phyloP scores from a whole-genome alignment of 192 early-diverging fungal species.

The Entrophospora sp. region DNA sequence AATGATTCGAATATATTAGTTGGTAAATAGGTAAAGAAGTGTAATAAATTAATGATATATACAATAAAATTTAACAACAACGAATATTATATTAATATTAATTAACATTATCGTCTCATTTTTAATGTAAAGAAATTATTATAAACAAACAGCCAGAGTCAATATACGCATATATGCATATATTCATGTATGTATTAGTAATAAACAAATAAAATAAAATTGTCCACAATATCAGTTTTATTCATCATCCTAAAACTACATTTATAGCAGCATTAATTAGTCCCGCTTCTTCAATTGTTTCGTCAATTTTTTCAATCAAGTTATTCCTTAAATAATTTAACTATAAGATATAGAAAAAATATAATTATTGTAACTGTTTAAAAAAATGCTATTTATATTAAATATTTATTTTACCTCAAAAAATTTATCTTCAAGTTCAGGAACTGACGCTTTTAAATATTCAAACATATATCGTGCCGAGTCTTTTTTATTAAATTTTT shows the following conservation, averaged over 20 bases:
- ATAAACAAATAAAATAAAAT: too few relatives aligned
- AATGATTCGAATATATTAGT: too few relatives aligned
- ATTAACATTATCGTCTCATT: too few relatives aligned
- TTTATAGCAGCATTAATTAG: conserved; percentile 4
- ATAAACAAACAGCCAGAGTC: too few relatives aligned
- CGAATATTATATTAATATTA: too few relatives aligned
- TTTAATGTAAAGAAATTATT: too few relatives aligned
- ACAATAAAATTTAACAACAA: too few relatives aligned
- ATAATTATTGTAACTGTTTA: background rate
- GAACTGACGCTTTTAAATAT: conserved; percentile 66
- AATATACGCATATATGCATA: too few relatives aligned
- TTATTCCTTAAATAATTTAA: background rate
- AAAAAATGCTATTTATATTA: background rate
- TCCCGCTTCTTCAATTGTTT: background rate
- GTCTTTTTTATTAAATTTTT: conserved; percentile 67
- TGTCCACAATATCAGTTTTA: too few relatives aligned
- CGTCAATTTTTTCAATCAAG: background rate
- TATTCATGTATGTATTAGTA: too few relatives aligned
- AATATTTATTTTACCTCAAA: conserved; percentile 54
- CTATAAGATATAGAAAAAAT: background rate
- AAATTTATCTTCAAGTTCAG: conserved; percentile 47
- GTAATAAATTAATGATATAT: too few relatives aligned
- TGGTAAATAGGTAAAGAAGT: too few relatives aligned
- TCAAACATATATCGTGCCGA: conserved; percentile 72
- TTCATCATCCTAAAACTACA: background rate